A percentile compares a stretch with the other conserved stretches of the same genome.
Evolutionary conservation across 2,329 filamentous ascomycete genomes (phyloP).

Genomic region (Fusarium sp.): DNA sequence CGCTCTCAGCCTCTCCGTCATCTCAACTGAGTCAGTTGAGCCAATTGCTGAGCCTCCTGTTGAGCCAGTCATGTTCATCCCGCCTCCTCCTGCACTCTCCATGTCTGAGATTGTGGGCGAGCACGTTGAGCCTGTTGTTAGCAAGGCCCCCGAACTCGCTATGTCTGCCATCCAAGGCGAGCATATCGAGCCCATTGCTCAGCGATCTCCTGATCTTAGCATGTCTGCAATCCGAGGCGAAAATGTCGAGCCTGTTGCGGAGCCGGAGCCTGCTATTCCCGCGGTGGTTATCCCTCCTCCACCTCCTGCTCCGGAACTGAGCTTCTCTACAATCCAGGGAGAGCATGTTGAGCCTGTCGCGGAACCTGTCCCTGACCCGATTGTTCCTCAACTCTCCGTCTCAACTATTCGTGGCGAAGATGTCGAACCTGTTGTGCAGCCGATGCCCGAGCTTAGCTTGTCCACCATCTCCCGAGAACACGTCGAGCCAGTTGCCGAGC

Average conservation of each 20-base stretch:
- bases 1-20: constrained; percentile 16
- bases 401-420: constrained; percentile 37
- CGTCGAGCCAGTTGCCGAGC: constrained; percentile 25
- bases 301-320: constrained; percentile 28
- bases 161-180: constrained; percentile 37
- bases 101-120: constrained; percentile 27
- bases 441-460: constrained; percentile 7
- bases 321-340: constrained; percentile 34
- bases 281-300: constrained; percentile 13
- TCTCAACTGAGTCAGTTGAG: constrained; percentile 40
- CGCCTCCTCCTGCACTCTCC: constrained; percentile 28
- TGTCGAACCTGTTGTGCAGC: constrained; percentile 32
- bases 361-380: constrained; percentile 5
- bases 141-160: constrained; percentile 20
- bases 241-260: constrained; percentile 31
- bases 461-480: constrained; percentile 36
- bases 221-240: constrained; percentile 36
- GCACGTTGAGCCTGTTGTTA: constrained; percentile 43
- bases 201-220: constrained; percentile 15
- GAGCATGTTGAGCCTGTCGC: constrained; percentile 34
- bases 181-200: constrained; percentile 29
- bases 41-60: constrained; percentile 35
- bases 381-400: constrained; percentile 19
- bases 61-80: constrained; percentile 39
- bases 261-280: constrained; percentile 8